Percentiles rank a stretch among this genome's conserved stretches.
Evolutionary conservation across 2,329 filamentous ascomycete species (phyloP).

Genomic region (Monosporascus cannonballus): DNA sequence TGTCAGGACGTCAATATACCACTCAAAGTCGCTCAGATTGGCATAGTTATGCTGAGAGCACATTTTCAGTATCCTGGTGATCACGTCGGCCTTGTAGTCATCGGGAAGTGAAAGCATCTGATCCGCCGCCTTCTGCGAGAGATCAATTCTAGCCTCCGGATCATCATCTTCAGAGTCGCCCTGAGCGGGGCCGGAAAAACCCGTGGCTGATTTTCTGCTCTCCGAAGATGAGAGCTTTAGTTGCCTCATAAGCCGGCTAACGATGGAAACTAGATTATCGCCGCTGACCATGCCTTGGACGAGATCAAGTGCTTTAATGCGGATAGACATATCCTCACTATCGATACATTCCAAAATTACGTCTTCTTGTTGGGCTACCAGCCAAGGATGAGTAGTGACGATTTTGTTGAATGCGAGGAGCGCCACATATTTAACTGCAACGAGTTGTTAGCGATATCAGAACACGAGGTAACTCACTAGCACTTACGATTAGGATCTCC

Average conservation of each 20-base stretch:
- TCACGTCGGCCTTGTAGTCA: slow-evolving; percentile 79
- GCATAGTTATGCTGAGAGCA: slow-evolving; percentile 85
- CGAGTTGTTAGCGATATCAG: slow-evolving; percentile 9
- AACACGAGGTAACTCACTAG: slow-evolving; percentile 5
- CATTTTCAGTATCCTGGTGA: slow-evolving; percentile 78
- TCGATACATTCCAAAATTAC: slow-evolving; percentile 96
- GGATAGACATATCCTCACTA: slow-evolving; percentile 91
- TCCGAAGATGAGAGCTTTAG: slow-evolving; percentile 61
- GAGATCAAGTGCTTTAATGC: slow-evolving; percentile 84
- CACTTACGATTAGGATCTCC: slow-evolving; percentile 84
- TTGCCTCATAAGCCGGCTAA: slow-evolving; percentile 82
- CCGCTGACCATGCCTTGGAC: slow-evolving; percentile 90
- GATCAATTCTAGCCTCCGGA: slow-evolving; percentile 34
- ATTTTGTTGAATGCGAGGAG: slow-evolving; percentile 94
- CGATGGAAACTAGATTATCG: slow-evolving; percentile 77
- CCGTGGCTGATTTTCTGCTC: slow-evolving; percentile 37
- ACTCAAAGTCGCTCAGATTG: slow-evolving; percentile 86
- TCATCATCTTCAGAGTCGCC: slow-evolving; percentile 46
- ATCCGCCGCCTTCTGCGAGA: slow-evolving; percentile 27
- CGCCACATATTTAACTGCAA: slow-evolving; percentile 88
- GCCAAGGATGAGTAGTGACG: slow-evolving; percentile 76
- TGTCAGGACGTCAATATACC: slow-evolving; percentile 88
- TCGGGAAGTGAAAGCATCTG: slow-evolving; percentile 64
- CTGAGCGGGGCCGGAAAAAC: slow-evolving; percentile 35
- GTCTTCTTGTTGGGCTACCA: slow-evolving; percentile 90